These are phyloP conservation scores for Calcarisporium arbuscula DNA, from an alignment of 2,329 filamentous ascomycete genomes.

Conservation along the genomic window DNA sequence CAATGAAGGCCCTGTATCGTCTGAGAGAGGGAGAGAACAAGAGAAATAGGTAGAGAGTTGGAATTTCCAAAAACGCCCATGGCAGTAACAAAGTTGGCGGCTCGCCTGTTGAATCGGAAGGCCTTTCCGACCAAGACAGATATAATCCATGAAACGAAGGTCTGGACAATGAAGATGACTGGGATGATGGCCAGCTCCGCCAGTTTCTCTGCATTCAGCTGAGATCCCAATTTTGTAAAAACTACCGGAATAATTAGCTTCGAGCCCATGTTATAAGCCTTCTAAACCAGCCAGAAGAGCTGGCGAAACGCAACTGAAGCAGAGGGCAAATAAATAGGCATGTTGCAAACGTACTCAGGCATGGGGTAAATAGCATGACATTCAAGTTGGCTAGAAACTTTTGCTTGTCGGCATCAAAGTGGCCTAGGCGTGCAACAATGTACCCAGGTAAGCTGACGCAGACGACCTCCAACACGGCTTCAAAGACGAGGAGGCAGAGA, in stretches of 20 bases:
- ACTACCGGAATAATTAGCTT: slow-evolving; percentile 43
- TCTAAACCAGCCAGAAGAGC: background rate
- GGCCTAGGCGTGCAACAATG: slow-evolving; percentile 79
- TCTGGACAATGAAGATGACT: slow-evolving; percentile 87
- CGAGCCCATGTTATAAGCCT: slow-evolving; percentile 3
- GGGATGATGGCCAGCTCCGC: slow-evolving; percentile 88
- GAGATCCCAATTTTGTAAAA: slow-evolving; percentile 93
- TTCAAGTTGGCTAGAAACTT: slow-evolving; percentile 97
- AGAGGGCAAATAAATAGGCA: background rate
- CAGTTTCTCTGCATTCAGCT: slow-evolving; percentile 86
- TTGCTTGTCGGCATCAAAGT: slow-evolving; percentile 93
- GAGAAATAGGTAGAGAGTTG: slow-evolving; percentile 93
- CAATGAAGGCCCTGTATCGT: slow-evolving; percentile 90
- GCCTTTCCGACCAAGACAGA: slow-evolving; percentile 63
- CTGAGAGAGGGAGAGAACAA: slow-evolving; percentile 88
- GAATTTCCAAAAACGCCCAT: slow-evolving; percentile 99
- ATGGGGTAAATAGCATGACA: slow-evolving; percentile 92
- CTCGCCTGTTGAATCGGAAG: slow-evolving; percentile 77
- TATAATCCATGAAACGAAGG: slow-evolving; percentile 75
- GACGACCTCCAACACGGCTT: slow-evolving; percentile 90
- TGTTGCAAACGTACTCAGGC: slow-evolving; percentile 62
- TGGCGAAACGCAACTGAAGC: too few species aligned
- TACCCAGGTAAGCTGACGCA: slow-evolving; percentile 94
- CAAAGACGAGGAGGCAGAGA: slow-evolving; percentile 78
- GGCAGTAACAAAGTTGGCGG: slow-evolving; percentile 89